Evolutionary conservation across 768 basidiomycete genomes (phyloP).

Genomic region (Piloderma croceum): DNA sequence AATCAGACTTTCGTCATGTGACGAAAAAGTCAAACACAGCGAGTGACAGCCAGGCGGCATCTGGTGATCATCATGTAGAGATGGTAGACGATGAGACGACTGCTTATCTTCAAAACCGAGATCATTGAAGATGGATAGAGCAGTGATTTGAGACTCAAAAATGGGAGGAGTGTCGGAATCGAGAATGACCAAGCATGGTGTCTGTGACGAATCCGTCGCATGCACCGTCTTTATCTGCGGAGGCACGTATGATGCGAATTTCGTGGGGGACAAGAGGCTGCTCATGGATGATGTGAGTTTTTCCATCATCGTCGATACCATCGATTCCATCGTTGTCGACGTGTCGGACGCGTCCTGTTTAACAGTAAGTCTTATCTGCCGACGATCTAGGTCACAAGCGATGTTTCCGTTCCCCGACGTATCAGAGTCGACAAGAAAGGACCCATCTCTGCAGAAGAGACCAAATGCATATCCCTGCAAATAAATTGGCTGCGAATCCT

Average conservation of each 20-base stretch:
- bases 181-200: constrained; percentile 23
- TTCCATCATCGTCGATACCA: not conserved
- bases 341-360: constrained; percentile 7
- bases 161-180: constrained; percentile 27
- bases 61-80: constrained; percentile 18
- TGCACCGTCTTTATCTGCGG: constrained; percentile 19
- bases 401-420: constrained; percentile 23
- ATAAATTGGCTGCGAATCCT: constrained; percentile 15
- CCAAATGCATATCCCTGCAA: constrained; percentile 29
- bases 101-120: not conserved
- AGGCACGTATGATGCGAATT: too few relatives aligned
- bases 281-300: not conserved
- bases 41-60: constrained; percentile 26
- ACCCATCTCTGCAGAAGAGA: constrained; percentile 28
- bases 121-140: not conserved
- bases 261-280: too few relatives aligned
- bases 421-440: constrained; percentile 28
- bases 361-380: constrained; percentile 26
- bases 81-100: constrained; percentile 15
- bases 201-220: constrained; percentile 5
- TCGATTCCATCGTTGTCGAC: constrained; percentile 14
- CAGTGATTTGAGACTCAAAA: constrained; percentile 14
- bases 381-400: constrained; percentile 32
- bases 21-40: constrained; percentile 25
- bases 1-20: constrained; percentile 19